These are phyloP conservation scores for Neoboletus brunneissimus DNA, from an alignment of 768 basidiomycete species.

Conservation along the genomic window DNA sequence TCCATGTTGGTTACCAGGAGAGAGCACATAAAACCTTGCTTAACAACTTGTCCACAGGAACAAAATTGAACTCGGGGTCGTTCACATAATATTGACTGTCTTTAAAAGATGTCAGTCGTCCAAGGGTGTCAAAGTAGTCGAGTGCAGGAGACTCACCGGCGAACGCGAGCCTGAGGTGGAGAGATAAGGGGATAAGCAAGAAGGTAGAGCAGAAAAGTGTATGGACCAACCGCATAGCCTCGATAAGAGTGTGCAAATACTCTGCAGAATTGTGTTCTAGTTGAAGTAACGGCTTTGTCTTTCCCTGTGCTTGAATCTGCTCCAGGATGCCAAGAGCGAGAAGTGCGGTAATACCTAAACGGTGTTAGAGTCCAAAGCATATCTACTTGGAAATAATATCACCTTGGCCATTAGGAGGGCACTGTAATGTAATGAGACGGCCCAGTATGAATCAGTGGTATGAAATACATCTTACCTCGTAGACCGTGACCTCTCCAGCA, in stretches of 20 bases:
- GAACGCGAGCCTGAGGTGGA: constrained; percentile 55
- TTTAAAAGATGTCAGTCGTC: constrained; percentile 24
- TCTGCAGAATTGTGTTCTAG: constrained; percentile 89
- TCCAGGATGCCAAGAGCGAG: constrained; percentile 93
- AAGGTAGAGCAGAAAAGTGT: background rate
- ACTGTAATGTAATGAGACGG: constrained; percentile 42
- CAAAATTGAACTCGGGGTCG: constrained; percentile 75
- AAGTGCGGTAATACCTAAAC: constrained; percentile 79
- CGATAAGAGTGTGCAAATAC: constrained; percentile 85
- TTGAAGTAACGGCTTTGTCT: constrained; percentile 64
- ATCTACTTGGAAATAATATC: background rate
- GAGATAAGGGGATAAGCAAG: constrained; percentile 1
- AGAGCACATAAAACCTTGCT: constrained; percentile 57
- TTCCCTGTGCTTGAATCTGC: constrained; percentile 71
- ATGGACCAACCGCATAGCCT: constrained; percentile 66
- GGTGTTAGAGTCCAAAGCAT: background rate
- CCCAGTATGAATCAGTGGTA: background rate
- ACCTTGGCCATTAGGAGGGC: constrained; percentile 97
- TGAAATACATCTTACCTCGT: constrained; percentile 60
- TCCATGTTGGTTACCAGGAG: background rate
- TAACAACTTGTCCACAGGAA: constrained; percentile 80
- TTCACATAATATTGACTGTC: constrained; percentile 91
- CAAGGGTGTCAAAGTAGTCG: background rate
- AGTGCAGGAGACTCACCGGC: constrained; percentile 50
- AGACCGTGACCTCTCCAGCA: constrained; percentile 78